Percentiles rank a stretch among this genome's conserved stretches.
Conservation (phyloP, 305 asterid genomes). For the Fraxinus paxiana region DNA sequence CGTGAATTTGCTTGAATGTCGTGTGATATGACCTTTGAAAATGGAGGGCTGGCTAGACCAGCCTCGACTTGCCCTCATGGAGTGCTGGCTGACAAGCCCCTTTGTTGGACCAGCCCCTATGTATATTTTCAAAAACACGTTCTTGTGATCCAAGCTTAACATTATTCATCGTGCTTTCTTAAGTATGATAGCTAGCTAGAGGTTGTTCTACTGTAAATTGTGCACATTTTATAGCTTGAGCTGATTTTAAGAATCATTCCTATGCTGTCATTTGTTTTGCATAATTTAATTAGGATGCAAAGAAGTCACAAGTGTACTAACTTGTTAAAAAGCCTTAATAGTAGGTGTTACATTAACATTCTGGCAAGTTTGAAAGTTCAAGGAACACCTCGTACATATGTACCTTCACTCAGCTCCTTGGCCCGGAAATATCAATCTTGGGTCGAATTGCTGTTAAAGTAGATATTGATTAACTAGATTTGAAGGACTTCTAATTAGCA, state of each 20-base stretch:
- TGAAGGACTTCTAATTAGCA: not conserved
- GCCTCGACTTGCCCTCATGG: not conserved
- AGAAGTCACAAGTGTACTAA: not conserved
- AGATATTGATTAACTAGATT: not conserved
- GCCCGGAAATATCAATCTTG: not conserved
- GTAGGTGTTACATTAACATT: not conserved
- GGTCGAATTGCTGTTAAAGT: not conserved
- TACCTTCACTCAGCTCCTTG: not conserved
- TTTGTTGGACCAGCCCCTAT: not conserved
- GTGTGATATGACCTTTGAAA: not conserved
- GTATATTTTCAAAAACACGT: not conserved
- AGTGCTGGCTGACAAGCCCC: not conserved
- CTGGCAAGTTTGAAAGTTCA: not conserved
- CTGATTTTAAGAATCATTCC: not conserved
- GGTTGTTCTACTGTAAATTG: not conserved
- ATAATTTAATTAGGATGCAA: not conserved
- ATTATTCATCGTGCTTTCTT: not conserved
- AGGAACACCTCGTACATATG: not conserved
- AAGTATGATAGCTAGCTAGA: not conserved
- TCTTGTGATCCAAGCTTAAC: not conserved
- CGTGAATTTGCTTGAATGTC: not conserved
- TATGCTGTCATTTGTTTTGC: not conserved
- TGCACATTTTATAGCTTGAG: not conserved
- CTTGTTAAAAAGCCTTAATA: not conserved
- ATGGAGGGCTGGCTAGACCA: not conserved